A percentile compares a stretch with the other conserved stretches of the same genome.
Conservation (phyloP, 2,329 filamentous ascomycete genomes). For the Fusarium sp. region DNA sequence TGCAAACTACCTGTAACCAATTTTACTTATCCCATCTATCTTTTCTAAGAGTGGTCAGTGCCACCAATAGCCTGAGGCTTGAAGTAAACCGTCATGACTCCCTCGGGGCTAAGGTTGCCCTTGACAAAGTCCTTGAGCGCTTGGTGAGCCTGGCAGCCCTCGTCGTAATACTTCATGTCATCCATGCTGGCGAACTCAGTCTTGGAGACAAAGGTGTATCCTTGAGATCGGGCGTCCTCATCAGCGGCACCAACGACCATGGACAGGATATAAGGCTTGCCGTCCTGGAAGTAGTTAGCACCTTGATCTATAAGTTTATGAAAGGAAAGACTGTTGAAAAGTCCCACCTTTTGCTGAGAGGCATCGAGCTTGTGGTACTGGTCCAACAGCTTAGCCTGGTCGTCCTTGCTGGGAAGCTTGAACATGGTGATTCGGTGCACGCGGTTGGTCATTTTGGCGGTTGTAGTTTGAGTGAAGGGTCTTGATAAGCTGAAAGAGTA, state of each 20-base stretch:
- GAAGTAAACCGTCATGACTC: conserved; percentile 58
- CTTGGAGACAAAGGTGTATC: conserved; percentile 73
- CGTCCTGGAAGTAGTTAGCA: conserved; percentile 64
- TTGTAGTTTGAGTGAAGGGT: conserved; percentile 13
- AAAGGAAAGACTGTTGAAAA: neutral
- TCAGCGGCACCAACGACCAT: conserved; percentile 66
- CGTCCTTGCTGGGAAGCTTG: conserved; percentile 61
- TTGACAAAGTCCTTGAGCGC: conserved; percentile 55
- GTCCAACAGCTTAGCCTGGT: conserved; percentile 59
- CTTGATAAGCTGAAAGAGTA: conserved; percentile 3
- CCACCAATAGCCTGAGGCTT: conserved; percentile 51
- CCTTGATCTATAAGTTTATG: too few relatives aligned
- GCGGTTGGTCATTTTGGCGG: conserved; percentile 55
- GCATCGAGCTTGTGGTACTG: conserved; percentile 58
- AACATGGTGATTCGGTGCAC: conserved; percentile 66
- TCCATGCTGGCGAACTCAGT: conserved; percentile 73
- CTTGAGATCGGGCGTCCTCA: conserved; percentile 71
- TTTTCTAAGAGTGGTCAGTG: conserved; percentile 27
- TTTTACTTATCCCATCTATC: neutral
- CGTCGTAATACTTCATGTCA: conserved; percentile 79
- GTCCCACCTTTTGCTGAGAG: conserved; percentile 57
- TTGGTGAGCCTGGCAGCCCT: conserved; percentile 59
- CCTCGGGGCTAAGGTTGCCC: conserved; percentile 50
- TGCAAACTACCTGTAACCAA: neutral
- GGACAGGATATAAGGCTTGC: conserved; percentile 76